Evolutionary conservation across 140 eudicot genomes (phyloP), one percentile per base, ranked within the genome.

Genomic region (Flaveria floridana): DNA sequence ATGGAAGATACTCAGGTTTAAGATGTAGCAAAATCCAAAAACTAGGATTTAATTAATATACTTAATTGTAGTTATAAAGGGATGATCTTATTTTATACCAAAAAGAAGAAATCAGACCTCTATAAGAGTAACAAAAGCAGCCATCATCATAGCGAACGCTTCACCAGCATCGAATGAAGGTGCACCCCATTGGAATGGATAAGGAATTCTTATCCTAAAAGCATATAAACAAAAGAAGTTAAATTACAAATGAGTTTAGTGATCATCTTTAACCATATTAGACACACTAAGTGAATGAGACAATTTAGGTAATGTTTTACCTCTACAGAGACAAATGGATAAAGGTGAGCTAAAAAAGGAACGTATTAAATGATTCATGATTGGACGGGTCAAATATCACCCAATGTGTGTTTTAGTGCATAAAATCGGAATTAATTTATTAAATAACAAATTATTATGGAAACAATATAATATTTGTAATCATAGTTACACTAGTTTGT

Each of bases 291-390:
- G 7, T 34, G 41, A 34, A 5, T 34, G 41, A 34, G 8, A 4
- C 41, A 34, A 3, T 34, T 34, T 34, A 34, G 41, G 41, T 34
- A 5, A 34, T 34, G 8, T 34, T 34, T 34, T 34, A 34, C 6
- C 41, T 34, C 41, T 34, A 0, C 6, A 6, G 41, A 1, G 41
- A 5, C 93, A 89, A 65, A 65, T 89, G 97, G 77, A 91, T 51
- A 51, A 51, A 55, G 11, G 62, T 19, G 8, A 6, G 28, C 63
- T 19, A 56, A 56, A 55, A 56, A 19, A 3, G 30, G 7, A 56
- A 5, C 4, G 41, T 34, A 1, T 34, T 34, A 34, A 34, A 34
- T 4, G 41, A 30, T 30, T 30, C 37, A 30, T 30, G 37, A 34
- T 34, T 34, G 41, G 8, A 18, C 63, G 13, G 26, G 13, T 19